These are phyloP conservation scores for Phoma sp. DNA, from an alignment of 2,329 filamentous ascomycete species.

Conservation along the genomic window DNA sequence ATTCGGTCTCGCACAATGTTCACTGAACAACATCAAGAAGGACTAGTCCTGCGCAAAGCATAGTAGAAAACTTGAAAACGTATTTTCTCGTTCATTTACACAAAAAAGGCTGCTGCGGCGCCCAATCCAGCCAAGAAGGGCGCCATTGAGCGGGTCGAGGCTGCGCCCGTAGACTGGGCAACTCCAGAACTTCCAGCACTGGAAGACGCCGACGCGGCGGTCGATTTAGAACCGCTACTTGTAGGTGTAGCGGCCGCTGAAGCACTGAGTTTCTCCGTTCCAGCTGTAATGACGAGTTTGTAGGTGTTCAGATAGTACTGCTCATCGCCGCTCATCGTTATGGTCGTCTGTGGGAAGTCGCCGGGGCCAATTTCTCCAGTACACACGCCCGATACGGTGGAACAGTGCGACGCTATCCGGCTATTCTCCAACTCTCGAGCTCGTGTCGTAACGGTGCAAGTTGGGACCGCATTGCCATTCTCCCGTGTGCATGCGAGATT, in stretches of 20 bases:
- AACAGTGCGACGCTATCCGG: background rate
- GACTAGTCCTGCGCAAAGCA: background rate
- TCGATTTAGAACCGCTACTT: constrained; percentile 16
- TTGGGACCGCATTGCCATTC: constrained; percentile 19
- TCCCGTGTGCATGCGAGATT: constrained; percentile 19
- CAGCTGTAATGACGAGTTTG: constrained; percentile 38
- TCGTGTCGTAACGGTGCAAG: constrained; percentile 23
- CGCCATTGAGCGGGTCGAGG: constrained; percentile 28
- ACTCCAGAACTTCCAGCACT: constrained; percentile 7
- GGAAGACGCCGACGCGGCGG: background rate
- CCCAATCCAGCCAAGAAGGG: constrained; percentile 41
- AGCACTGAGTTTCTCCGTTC: constrained; percentile 34
- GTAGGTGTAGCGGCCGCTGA: constrained; percentile 30
- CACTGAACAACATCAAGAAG: too few relatives aligned
- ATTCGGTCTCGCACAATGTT: background rate
- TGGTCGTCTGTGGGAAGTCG: background rate
- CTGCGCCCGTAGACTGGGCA: constrained; percentile 24
- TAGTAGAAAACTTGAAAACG: background rate
- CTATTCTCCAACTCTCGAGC: constrained; percentile 9
- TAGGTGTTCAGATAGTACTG: constrained; percentile 25
- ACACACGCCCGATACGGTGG: background rate
- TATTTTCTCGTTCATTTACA: constrained; percentile 15
- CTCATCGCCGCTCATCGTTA: constrained; percentile 12
- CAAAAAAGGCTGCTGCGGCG: constrained; percentile 35
- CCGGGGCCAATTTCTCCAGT: background rate